These are phyloP conservation scores for Calonectria pseudoturangicola DNA, from an alignment of 2,329 filamentous ascomycete genomes.

Conservation along the genomic window DNA sequence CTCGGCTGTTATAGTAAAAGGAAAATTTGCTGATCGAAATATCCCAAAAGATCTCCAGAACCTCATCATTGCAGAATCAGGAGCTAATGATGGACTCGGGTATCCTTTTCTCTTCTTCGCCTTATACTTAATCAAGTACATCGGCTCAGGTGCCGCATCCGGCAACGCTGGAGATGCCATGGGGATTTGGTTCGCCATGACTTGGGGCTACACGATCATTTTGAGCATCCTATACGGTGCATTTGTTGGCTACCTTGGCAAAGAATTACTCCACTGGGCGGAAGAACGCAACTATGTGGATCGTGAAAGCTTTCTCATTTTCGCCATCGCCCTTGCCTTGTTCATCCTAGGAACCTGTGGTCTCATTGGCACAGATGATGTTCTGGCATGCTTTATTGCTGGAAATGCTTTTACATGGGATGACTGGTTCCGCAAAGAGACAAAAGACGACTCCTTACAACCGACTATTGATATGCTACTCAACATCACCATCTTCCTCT, in stretches of 20 bases:
- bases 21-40: slow-evolving; percentile 93
- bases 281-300: slow-evolving; percentile 89
- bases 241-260: slow-evolving; percentile 86
- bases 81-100: slow-evolving; percentile 91
- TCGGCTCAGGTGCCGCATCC: slow-evolving; percentile 73
- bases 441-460: slow-evolving; percentile 92
- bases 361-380: slow-evolving; percentile 90
- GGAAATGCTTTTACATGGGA: slow-evolving; percentile 95
- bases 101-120: slow-evolving; percentile 93
- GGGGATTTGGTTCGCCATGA: slow-evolving; percentile 88
- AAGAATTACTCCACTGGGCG: slow-evolving; percentile 88
- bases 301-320: slow-evolving; percentile 90
- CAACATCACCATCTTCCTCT: slow-evolving; percentile 91
- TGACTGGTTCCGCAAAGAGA: slow-evolving; percentile 94
- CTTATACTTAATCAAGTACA: slow-evolving; percentile 89
- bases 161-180: slow-evolving; percentile 81
- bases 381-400: slow-evolving; percentile 93
- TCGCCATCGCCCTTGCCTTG: slow-evolving; percentile 87
- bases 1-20: slow-evolving; percentile 93
- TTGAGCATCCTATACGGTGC: slow-evolving; percentile 87
- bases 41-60: slow-evolving; percentile 89
- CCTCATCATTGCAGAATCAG: slow-evolving; percentile 88
- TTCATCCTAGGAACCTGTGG: slow-evolving; percentile 93
- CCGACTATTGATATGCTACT: slow-evolving; percentile 96
- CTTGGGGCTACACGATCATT: slow-evolving; percentile 88